Conservation (phyloP, 2,329 filamentous ascomycete genomes). For the Alternaria sp. region DNA sequence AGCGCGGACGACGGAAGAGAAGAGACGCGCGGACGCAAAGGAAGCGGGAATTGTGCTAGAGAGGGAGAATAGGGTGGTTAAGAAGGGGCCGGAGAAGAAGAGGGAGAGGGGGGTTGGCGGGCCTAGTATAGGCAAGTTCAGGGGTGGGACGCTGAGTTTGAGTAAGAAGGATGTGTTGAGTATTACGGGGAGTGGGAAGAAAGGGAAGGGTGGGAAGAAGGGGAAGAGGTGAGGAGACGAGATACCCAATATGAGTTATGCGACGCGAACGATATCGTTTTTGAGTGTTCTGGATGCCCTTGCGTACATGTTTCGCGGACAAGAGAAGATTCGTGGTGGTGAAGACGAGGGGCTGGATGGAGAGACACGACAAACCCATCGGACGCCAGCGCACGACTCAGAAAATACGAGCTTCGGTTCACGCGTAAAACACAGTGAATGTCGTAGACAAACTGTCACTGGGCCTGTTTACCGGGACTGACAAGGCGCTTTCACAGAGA, state of each 20-base stretch:
- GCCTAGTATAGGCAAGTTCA: conserved; percentile 80
- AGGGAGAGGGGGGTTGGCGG: conserved; percentile 71
- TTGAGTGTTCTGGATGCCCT: background rate
- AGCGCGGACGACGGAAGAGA: conserved; percentile 68
- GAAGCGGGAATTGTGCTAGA: conserved; percentile 94
- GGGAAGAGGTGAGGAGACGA: background rate
- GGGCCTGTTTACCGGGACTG: background rate
- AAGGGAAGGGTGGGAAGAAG: conserved; percentile 47
- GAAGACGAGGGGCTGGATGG: background rate
- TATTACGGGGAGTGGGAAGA: conserved; percentile 63
- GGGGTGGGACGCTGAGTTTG: conserved; percentile 77
- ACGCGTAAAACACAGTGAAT: background rate
- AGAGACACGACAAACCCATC: too few species aligned
- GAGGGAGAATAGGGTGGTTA: conserved; percentile 49
- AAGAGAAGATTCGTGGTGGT: background rate
- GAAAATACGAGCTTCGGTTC: background rate
- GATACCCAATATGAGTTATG: background rate
- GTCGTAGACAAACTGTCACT: background rate
- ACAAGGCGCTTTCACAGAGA: background rate
- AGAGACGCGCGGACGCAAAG: conserved; percentile 76
- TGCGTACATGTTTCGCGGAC: background rate
- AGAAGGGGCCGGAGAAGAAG: conserved; percentile 56
- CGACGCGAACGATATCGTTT: background rate
- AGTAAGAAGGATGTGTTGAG: conserved; percentile 77
- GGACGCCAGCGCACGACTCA: background rate